Evolutionary conservation across 1,284 basidiomycete genomes (phyloP), one percentile per base, ranked within the genome.

Genomic region (Cryptococcus hybrid): DNA sequence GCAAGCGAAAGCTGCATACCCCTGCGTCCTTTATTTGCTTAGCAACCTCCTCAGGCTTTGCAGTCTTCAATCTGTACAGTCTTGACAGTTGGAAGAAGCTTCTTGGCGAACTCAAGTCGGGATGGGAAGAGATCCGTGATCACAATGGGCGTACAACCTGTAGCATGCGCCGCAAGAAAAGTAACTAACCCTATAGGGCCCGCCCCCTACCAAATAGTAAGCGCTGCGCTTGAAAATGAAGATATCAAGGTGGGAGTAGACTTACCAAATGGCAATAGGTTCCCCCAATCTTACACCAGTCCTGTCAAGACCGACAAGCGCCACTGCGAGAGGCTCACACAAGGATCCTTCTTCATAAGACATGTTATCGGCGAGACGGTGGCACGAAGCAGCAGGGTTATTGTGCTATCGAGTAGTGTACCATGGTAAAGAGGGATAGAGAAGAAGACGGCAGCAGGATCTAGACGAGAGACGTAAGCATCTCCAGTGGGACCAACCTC

Each of bases 111-210:
- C 36, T 80, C 79, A 47, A 83, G 76, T 3, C 82, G 78, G 30
- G 79, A 78, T 44, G 73, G 67, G 45, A 79, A 71, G 15, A 84
- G 73, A 67, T 83, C 83, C 53, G 82, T 83, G 55, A 80, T 78
- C 54, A 81, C 80, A 61, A 84, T 82, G 5, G 82, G 82, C 11
- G 76, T 74, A 52, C 81, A 81, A 1, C 83, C 83, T 3, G 82
- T 80, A 7, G 83, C 83, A 37, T 73, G 75, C 7, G 79, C 79
- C 3, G 80, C 79, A 36, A 82, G 76, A 2, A 83, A 75, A 24
- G 80, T 79, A 46, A 83, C 77, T 47, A 83, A 75, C 13, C 82
- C 82, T 57, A 82, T 83, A 5, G 82, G 80, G n/a, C 82, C 82
- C 18, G 79, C 77, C 38, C 72, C 51, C 73, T 77, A 60, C n/a